Evolutionary conservation across 441 rosid species (phyloP).

Genomic region (Lepidium campestre): DNA sequence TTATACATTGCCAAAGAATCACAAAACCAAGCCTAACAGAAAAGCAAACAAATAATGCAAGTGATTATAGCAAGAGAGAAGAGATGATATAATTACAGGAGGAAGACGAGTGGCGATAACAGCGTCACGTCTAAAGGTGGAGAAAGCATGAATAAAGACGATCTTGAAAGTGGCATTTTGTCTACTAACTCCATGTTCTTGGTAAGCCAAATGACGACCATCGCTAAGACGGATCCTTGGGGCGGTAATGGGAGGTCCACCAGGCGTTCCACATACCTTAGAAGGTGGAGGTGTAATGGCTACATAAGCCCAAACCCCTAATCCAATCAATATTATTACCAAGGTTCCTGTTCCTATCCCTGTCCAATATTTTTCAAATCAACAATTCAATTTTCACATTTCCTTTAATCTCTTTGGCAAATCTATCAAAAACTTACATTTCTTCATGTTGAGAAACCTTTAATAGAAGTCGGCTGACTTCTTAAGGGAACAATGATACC

Average conservation of each 20-base stretch:
- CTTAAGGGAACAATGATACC: background rate
- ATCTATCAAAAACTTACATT: constrained; percentile 15
- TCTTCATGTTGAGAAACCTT: constrained; percentile 12
- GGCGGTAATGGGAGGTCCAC: constrained; percentile 61
- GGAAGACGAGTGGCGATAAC: constrained; percentile 27
- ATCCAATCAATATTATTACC: constrained; percentile 14
- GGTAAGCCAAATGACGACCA: constrained; percentile 71
- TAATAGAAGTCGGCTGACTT: background rate
- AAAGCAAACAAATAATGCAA: background rate
- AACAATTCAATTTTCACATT: background rate
- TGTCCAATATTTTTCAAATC: constrained; percentile 7
- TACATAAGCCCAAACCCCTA: constrained; percentile 45
- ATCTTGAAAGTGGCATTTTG: constrained; percentile 53
- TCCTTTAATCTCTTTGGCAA: background rate
- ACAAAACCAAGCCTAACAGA: background rate
- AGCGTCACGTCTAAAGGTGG: constrained; percentile 36
- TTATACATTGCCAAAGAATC: too few relatives aligned
- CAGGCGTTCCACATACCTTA: constrained; percentile 49
- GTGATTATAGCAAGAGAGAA: background rate
- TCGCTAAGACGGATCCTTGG: constrained; percentile 63
- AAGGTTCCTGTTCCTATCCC: constrained; percentile 29
- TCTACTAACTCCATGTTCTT: constrained; percentile 60
- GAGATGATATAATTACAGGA: constrained; percentile 34
- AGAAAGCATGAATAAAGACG: constrained; percentile 50
- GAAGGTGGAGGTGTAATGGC: constrained; percentile 47